phyloP scores from a whole-genome alignment of 352 stramenopile genomes.

The Phytophthora aleatoria region DNA sequence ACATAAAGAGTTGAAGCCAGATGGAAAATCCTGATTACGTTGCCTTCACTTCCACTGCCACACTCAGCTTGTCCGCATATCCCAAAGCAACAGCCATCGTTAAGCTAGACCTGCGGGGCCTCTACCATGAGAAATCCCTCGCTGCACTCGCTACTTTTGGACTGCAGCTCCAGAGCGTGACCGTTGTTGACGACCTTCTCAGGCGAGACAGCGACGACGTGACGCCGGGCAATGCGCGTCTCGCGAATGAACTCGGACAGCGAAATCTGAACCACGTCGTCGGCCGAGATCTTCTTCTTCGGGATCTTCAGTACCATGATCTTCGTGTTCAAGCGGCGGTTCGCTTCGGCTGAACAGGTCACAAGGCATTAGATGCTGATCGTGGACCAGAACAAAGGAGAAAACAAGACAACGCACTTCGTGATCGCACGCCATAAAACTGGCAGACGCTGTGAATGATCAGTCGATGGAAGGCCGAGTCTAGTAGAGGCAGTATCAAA shows the following conservation, averaged over 20 bases:
- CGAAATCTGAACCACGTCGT: conserved; percentile 62
- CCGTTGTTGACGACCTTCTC: conserved; percentile 32
- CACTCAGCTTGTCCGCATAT: neutral
- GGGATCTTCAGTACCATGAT: conserved; percentile 80
- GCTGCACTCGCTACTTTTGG: conserved; percentile 84
- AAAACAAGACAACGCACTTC: conserved; percentile 57
- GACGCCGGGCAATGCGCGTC: conserved; percentile 52
- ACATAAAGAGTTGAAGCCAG: conserved; percentile 27
- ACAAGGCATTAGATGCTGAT: conserved; percentile 15
- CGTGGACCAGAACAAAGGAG: neutral
- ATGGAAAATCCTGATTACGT: conserved; percentile 26
- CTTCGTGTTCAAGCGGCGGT: conserved; percentile 73
- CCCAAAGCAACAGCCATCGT: neutral
- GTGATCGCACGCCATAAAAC: conserved; percentile 85
- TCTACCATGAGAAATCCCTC: conserved; percentile 81
- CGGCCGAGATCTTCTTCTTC: conserved; percentile 51
- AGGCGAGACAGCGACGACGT: conserved; percentile 23
- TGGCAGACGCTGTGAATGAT: conserved; percentile 90
- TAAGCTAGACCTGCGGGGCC: conserved; percentile 58
- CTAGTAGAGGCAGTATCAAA: conserved; percentile 74
- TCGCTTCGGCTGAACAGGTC: conserved; percentile 58
- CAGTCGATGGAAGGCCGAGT: conserved; percentile 88
- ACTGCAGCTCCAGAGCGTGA: conserved; percentile 50
- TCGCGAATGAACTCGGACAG: conserved; percentile 82
- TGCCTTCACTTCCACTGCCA: conserved; percentile 12